Evolutionary conservation across 1,284 basidiomycete species (phyloP).

Genomic region (Melanopsichium pennsylvanicum): DNA sequence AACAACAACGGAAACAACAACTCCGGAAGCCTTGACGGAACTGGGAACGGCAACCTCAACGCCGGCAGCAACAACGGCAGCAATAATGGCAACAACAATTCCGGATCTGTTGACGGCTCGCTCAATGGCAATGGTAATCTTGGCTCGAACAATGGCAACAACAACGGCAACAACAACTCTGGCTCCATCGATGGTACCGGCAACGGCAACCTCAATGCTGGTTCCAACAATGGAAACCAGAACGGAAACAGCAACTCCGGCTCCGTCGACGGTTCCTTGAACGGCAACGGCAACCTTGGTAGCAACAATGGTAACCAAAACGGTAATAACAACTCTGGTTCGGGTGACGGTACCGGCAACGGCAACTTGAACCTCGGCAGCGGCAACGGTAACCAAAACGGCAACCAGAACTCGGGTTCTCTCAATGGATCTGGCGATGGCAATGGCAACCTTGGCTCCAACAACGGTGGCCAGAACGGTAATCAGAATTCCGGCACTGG

Average conservation of each 20-base stretch:
- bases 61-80: slow-evolving; percentile 4
- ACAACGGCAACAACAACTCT: slow-evolving; percentile 15
- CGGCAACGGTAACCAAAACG: slow-evolving; percentile 6
- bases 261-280: background rate
- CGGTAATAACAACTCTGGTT: slow-evolving; percentile 16
- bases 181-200: slow-evolving; percentile 1
- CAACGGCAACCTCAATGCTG: slow-evolving; percentile 13
- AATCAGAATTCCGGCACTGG: slow-evolving; percentile 3
- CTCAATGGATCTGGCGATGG: slow-evolving; percentile 2
- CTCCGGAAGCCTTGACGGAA: slow-evolving; percentile 2
- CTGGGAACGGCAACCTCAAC: slow-evolving; percentile 9
- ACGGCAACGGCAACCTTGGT: slow-evolving; percentile 10
- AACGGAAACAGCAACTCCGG: slow-evolving; percentile 14
- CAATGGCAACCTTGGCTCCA: slow-evolving; percentile 5
- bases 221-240: slow-evolving; percentile 9
- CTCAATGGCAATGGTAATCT: slow-evolving; percentile 9
- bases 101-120: slow-evolving; percentile 5
- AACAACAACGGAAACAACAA: slow-evolving; percentile 16
- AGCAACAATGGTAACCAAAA: slow-evolving; percentile 1
- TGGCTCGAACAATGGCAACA: slow-evolving; percentile 14
- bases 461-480: slow-evolving; percentile 8
- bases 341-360: slow-evolving; percentile 5
- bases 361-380: slow-evolving; percentile 16
- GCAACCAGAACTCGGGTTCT: slow-evolving; percentile 6
- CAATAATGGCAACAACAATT: slow-evolving; percentile 18